Conservation (phyloP, 257 asterid species). For the Ophiorrhiza pumila region DNA sequence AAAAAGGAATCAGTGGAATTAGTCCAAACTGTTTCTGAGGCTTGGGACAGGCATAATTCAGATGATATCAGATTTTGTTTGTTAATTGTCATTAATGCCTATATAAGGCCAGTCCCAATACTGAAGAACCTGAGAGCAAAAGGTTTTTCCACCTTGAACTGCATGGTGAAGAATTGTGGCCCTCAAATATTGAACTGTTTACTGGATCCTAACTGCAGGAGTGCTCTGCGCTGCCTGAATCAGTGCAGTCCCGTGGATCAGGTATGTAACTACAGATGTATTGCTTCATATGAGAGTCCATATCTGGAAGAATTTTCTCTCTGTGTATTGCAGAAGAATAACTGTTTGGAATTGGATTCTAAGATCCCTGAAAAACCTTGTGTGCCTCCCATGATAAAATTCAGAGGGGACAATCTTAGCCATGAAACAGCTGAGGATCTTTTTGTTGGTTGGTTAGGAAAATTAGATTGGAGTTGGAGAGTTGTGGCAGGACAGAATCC, state of each 20-base stretch:
- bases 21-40: constrained; percentile 47
- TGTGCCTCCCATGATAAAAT: constrained; percentile 55
- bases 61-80: constrained; percentile 87
- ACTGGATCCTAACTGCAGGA: constrained; percentile 72
- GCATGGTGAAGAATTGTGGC: constrained; percentile 83
- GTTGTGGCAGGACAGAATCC: constrained; percentile 97
- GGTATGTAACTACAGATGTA: constrained; percentile 81
- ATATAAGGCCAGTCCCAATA: constrained; percentile 63
- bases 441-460: constrained; percentile 85
- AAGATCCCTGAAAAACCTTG: constrained; percentile 71
- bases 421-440: constrained; percentile 88
- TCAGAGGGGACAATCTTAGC: constrained; percentile 53
- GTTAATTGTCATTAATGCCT: constrained; percentile 73
- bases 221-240: constrained; percentile 89
- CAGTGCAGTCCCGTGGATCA: constrained; percentile 90
- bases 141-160: constrained; percentile 72
- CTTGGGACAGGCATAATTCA: constrained; percentile 79
- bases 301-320: constrained; percentile 75
- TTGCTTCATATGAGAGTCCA: constrained; percentile 83
- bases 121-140: constrained; percentile 80
- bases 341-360: constrained; percentile 79
- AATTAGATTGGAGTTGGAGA: constrained; percentile 88
- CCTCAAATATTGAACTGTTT: constrained; percentile 79
- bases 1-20: constrained; percentile 53
- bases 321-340: constrained; percentile 77